A percentile compares a stretch with the other conserved stretches of the same genome.
These are phyloP conservation scores for Starmerella potacharoeniae DNA, from an alignment of 805 yeast genomes.

Conservation along the genomic window DNA sequence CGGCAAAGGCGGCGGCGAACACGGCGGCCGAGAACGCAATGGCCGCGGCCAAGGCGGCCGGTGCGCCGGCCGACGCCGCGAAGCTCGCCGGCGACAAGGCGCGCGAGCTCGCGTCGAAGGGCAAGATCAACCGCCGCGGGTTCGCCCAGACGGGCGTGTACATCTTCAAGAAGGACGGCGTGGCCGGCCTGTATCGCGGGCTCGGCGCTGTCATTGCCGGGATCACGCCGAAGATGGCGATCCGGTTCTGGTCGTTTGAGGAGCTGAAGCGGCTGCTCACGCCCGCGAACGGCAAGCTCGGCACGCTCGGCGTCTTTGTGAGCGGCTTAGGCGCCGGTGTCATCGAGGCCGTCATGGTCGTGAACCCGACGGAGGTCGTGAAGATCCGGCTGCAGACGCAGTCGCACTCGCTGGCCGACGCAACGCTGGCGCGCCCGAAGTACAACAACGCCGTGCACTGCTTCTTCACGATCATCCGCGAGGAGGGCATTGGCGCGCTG, in stretches of 20 bases:
- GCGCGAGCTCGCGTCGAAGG: slow-evolving; percentile 32
- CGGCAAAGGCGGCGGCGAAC: slow-evolving; percentile 14
- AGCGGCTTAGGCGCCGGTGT: slow-evolving; percentile 98
- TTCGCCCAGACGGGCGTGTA: slow-evolving; percentile 69
- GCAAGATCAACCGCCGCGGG: slow-evolving; percentile 50
- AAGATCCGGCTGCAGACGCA: slow-evolving; percentile 95
- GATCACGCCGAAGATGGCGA: slow-evolving; percentile 96
- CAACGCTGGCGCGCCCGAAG: slow-evolving; percentile 60
- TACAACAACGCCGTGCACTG: slow-evolving; percentile 92
- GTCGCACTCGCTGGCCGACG: slow-evolving; percentile 78
- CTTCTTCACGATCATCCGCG: slow-evolving; percentile 66
- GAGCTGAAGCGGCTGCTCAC: slow-evolving; percentile 62
- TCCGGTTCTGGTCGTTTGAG: slow-evolving; percentile 89
- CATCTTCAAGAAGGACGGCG: slow-evolving; percentile 69
- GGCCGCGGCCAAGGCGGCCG: slow-evolving; percentile 13
- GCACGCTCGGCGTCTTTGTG: slow-evolving; percentile 65
- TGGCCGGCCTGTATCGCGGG: slow-evolving; percentile 84
- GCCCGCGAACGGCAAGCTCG: slow-evolving; percentile 49
- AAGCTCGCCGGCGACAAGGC: slow-evolving; percentile 16
- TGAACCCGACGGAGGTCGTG: slow-evolving; percentile 95
- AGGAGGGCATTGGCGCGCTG: slow-evolving; percentile 80
- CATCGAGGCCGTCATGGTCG: slow-evolving; percentile 89
- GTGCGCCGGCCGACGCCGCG: slow-evolving; percentile 10
- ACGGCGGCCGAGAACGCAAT: slow-evolving; percentile 19
- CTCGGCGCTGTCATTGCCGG: slow-evolving; percentile 96